phyloP scores from a whole-genome alignment of 208 protist species.

The Trypanosoma rangeli region DNA sequence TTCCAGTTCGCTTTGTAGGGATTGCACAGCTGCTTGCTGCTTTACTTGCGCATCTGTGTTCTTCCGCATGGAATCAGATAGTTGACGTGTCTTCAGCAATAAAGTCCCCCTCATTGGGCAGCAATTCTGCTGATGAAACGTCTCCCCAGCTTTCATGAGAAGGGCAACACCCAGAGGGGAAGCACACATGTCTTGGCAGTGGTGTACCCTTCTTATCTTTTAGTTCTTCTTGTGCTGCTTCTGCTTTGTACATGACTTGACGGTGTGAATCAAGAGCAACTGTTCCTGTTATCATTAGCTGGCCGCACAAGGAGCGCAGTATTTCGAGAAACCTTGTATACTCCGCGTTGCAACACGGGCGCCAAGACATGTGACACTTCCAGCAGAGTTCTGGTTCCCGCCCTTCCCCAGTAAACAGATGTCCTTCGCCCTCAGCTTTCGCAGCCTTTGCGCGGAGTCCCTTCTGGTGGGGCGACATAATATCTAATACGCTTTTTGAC shows the following conservation, averaged over 20 bases:
- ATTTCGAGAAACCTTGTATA: conserved; percentile 20
- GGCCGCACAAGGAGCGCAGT: conserved; percentile 9
- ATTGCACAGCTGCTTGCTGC: neutral
- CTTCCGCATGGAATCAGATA: conserved; percentile 2
- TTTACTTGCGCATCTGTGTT: neutral
- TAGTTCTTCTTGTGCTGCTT: neutral
- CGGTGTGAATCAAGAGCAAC: neutral
- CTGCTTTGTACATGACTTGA: neutral
- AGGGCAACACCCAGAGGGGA: neutral
- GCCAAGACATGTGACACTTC: conserved; percentile 13
- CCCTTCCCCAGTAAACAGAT: neutral
- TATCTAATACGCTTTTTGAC: conserved; percentile 14
- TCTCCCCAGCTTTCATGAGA: neutral
- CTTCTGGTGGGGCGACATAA: conserved; percentile 12
- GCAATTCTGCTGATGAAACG: neutral
- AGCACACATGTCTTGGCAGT: neutral
- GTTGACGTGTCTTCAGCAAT: conserved; percentile 16
- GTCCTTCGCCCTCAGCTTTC: neutral
- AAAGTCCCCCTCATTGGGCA: neutral
- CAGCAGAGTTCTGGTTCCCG: conserved; percentile 19
- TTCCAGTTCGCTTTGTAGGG: conserved; percentile 9
- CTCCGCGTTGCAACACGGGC: neutral
- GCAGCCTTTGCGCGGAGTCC: neutral
- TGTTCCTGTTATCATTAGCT: neutral
- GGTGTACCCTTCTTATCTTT: neutral